Conservation (phyloP, 257 asterid genomes). For the Voacanga thouarsii region DNA sequence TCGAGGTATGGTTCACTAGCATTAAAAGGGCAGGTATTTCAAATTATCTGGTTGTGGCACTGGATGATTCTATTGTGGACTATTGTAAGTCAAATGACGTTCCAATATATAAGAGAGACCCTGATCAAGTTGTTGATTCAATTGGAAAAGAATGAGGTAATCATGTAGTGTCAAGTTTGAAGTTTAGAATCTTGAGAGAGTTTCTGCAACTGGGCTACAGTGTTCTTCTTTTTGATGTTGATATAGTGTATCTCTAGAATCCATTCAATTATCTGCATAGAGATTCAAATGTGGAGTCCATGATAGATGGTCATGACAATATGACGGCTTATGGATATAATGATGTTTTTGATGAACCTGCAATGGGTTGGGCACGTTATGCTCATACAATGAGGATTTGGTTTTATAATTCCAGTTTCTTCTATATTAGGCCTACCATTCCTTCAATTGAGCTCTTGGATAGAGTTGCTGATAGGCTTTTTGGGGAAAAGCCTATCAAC, state of each 20-base stretch:
- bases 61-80: no score
- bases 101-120: no score
- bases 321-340: slow-evolving; percentile 78
- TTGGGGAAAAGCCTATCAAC: slow-evolving; percentile 34
- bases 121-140: no score
- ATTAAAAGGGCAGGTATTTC: no score
- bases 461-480: slow-evolving; percentile 62
- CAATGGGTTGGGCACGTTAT: slow-evolving; percentile 96
- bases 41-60: no score
- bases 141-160: no score
- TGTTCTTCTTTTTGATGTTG: slow-evolving; percentile 78
- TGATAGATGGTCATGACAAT: slow-evolving; percentile 80
- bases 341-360: slow-evolving; percentile 69
- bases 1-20: no score
- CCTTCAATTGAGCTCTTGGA: slow-evolving; percentile 85
- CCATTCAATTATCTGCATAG: slow-evolving; percentile 66
- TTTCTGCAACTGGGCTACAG: no score
- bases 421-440: slow-evolving; percentile 74
- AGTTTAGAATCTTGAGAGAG: no score
- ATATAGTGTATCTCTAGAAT: slow-evolving; percentile 69
- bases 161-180: no score
- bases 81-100: no score
- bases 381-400: slow-evolving; percentile 84
- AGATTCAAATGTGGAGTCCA: slow-evolving; percentile 83
- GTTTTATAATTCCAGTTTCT: slow-evolving; percentile 84